A percentile compares a stretch with the other conserved stretches of the same genome.
Evolutionary conservation across 129 eudicot species (phyloP).

Genomic region (Flaveria bidentis): DNA sequence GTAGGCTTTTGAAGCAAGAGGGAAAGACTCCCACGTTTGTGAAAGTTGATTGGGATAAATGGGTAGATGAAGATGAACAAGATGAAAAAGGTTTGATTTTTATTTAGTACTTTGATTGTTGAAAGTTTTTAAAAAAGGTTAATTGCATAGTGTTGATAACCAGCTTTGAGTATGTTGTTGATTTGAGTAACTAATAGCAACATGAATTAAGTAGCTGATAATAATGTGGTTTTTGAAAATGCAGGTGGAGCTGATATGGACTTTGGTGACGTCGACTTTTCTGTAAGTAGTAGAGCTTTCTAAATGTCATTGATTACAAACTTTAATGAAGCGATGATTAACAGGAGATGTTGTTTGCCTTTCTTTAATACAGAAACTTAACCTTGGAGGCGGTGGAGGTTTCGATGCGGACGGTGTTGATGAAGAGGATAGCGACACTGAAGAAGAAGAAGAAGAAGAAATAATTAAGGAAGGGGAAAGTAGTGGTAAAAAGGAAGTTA

Average conservation of each 20-base stretch:
- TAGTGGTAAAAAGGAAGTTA: slow-evolving; percentile 31
- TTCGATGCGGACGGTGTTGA: slow-evolving; percentile 36
- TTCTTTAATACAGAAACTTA: slow-evolving; percentile 47
- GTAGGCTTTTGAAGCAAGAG: slow-evolving; percentile 62
- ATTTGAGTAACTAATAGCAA: background rate
- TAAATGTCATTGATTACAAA: background rate
- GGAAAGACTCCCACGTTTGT: slow-evolving; percentile 67
- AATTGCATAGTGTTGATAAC: no score
- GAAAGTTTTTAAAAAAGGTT: no score
- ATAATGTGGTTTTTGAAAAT: slow-evolving; percentile 20
- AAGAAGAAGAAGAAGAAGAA: slow-evolving; percentile 45
- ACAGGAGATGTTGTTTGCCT: background rate
- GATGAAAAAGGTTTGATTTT: slow-evolving; percentile 45
- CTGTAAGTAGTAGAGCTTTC: slow-evolving; percentile 48
- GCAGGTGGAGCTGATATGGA: slow-evolving; percentile 57
- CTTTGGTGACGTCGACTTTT: slow-evolving; percentile 63
- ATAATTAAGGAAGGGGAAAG: background rate
- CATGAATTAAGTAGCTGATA: no score
- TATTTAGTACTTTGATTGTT: no score
- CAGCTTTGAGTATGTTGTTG: background rate
- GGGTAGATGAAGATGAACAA: slow-evolving; percentile 87
- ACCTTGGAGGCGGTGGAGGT: slow-evolving; percentile 67
- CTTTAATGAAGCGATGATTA: background rate
- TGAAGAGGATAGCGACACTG: slow-evolving; percentile 50
- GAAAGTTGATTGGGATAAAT: slow-evolving; percentile 88